Percentiles rank a stretch among this genome's conserved stretches.
Conservation (phyloP, 176 grass and related monocot genomes). For the Musa acuminata region DNA sequence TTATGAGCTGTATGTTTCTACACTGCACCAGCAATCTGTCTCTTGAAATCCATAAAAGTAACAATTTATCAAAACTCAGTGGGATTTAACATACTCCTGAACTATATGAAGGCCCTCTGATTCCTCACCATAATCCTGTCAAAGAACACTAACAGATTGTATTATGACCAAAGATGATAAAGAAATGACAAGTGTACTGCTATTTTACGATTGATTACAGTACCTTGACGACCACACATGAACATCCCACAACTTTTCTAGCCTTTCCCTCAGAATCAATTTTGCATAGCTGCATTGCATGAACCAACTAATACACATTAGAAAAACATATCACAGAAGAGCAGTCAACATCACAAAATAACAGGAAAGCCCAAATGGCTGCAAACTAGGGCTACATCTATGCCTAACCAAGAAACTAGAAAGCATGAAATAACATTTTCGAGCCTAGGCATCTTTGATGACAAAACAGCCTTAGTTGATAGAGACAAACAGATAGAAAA, state of each 20-base stretch:
- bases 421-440: no score
- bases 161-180: background rate
- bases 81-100: conserved; percentile 65
- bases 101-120: conserved; percentile 87
- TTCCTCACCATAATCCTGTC: conserved; percentile 79
- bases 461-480: no score
- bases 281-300: conserved; percentile 59
- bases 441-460: no score
- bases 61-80: conserved; percentile 20
- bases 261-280: conserved; percentile 79
- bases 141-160: conserved; percentile 2
- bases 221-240: conserved; percentile 75
- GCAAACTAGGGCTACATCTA: background rate
- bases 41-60: no score
- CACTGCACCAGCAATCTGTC: background rate
- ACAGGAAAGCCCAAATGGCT: background rate
- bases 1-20: background rate
- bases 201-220: background rate
- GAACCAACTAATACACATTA: background rate
- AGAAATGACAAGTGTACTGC: background rate
- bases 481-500: no score
- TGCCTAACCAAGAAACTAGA: background rate
- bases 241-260: conserved; percentile 84
- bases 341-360: background rate
- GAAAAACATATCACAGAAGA: no score